These are phyloP conservation scores for Jatropha curcas DNA, from an alignment of 345 rosid species.

Conservation along the genomic window DNA sequence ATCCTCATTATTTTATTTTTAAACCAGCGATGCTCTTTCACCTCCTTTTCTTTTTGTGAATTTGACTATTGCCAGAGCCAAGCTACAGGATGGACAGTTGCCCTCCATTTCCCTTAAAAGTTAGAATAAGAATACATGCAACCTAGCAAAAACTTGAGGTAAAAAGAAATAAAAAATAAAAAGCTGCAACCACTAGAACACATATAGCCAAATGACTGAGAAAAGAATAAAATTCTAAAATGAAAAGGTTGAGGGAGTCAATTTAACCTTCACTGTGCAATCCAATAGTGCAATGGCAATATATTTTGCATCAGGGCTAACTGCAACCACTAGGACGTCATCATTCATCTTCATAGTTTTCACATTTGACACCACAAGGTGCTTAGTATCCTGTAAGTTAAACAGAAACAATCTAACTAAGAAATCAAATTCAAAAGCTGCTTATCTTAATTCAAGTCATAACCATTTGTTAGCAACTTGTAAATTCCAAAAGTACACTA, in stretches of 20 bases:
- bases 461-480: background rate
- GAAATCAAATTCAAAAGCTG: background rate
- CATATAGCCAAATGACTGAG: background rate
- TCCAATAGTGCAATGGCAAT: slow-evolving; percentile 91
- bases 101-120: background rate
- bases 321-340: slow-evolving; percentile 80
- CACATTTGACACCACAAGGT: slow-evolving; percentile 59
- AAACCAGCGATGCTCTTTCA: background rate
- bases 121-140: background rate
- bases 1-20: background rate
- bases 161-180: too few species aligned
- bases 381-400: slow-evolving; percentile 63
- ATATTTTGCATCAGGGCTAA: slow-evolving; percentile 87
- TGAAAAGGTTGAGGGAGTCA: slow-evolving; percentile 6
- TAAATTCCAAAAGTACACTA: background rate
- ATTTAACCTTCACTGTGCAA: slow-evolving; percentile 85
- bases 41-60: background rate
- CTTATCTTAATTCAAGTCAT: background rate
- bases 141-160: background rate
- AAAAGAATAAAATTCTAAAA: background rate
- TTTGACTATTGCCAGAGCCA: background rate
- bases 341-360: slow-evolving; percentile 91
- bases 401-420: slow-evolving; percentile 22
- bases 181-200: too few species aligned
- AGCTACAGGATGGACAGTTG: background rate